phyloP scores from a whole-genome alignment of 306 rosid species.

The Rosa persica region DNA sequence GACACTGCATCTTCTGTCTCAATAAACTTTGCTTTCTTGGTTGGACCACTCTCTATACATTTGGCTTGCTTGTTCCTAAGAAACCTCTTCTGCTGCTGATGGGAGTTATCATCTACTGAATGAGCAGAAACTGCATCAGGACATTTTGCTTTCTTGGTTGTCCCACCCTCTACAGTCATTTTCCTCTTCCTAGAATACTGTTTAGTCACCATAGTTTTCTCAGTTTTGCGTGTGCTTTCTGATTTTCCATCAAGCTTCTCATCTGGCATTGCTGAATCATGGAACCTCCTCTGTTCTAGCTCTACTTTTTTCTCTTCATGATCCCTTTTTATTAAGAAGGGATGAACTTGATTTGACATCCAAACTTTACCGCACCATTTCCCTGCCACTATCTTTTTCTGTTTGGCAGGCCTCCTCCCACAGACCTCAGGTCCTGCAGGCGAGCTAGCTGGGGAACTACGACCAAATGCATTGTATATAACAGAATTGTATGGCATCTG shows the following conservation, averaged over 20 bases:
- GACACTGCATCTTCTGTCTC: slow-evolving; percentile 34
- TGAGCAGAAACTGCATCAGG: slow-evolving; percentile 33
- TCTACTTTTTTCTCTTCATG: slow-evolving; percentile 48
- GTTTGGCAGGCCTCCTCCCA: slow-evolving; percentile 67
- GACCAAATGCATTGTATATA: slow-evolving; percentile 85
- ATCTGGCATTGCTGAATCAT: slow-evolving; percentile 46
- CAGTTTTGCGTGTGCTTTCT: slow-evolving; percentile 40
- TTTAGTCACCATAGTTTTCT: slow-evolving; percentile 33
- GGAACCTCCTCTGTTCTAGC: slow-evolving; percentile 44
- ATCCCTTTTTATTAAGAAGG: slow-evolving; percentile 66
- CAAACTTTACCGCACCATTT: slow-evolving; percentile 99
- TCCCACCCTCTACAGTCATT: slow-evolving; percentile 34
- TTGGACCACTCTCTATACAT: slow-evolving; percentile 25
- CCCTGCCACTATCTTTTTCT: slow-evolving; percentile 86
- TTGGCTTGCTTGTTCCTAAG: slow-evolving; percentile 31
- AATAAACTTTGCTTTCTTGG: slow-evolving; percentile 27
- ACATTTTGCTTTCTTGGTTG: slow-evolving; percentile 53
- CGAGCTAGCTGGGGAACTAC: slow-evolving; percentile 57
- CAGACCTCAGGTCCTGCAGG: slow-evolving; percentile 57
- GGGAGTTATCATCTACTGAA: slow-evolving; percentile 34
- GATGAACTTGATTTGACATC: slow-evolving; percentile 97
- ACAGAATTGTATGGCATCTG: slow-evolving; percentile 99
- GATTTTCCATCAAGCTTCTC: slow-evolving; percentile 54
- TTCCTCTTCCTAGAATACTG: slow-evolving; percentile 80
- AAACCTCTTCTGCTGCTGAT: slow-evolving; percentile 32